Evolutionary conservation across 345 rosid genomes (phyloP), one percentile per base, ranked within the genome.

Genomic region (Boechera divaricarpa): DNA sequence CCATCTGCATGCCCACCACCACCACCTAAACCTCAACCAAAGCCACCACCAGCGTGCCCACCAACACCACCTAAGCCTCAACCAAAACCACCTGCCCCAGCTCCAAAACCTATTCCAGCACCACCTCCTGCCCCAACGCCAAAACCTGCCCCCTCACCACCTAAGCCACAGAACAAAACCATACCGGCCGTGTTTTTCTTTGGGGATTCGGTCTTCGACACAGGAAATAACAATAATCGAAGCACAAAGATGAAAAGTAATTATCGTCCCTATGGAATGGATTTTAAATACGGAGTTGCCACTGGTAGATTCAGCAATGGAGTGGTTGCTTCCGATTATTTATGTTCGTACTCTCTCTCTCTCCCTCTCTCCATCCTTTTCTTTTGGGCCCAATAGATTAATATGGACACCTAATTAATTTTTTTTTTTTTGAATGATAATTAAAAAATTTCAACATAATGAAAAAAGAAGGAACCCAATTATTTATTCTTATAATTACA

Each of bases 281-380:
- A 88, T 62, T 83, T 88, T 65, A 10, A 3, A 21, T 75, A 67
- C 3, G 78, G 81, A 77, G 63, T 59, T n/a, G 85, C 93, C 13
- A 84, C 89, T 6, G 93, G 93, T 60, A 84, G 93, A 71, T 89
- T 83, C 75, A 63, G 70, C 77, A 82, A 87, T 67, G 88, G 93
- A 54, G 76, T 38, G 41, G 69, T 89, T 62, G 86, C 89, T 79
- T 75, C 87, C 7, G 91, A 84, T 55, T 73, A 29, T 74, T 13
- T 79, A 55, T n/a, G 79, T 79, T 6, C 29, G 69, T 73, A 41
- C n/a, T 51, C 42, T 65, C 45, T 64, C 32, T 36, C 48, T 72
- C 61, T 51, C 63, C 32, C 63, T 10, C 55, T 2, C 41, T 39
- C 68, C 18, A 9, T n/a, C 4, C 16, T 12, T 75, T 45, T 18